Evolutionary conservation across 345 rosid species (phyloP).

Genomic region (Populus pruinosa): DNA sequence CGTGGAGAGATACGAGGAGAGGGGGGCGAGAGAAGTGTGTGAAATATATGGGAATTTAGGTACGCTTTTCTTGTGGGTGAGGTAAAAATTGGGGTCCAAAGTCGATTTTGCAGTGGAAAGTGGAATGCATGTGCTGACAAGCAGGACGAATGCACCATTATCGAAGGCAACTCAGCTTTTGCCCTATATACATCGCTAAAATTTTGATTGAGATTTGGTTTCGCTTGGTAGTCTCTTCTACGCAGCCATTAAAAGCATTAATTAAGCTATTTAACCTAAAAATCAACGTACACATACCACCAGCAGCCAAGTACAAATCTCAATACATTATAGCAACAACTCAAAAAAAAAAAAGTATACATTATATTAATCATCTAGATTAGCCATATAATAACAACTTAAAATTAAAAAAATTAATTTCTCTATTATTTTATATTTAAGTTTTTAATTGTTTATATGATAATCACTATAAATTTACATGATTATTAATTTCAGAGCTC

Average conservation of each 20-base stretch:
- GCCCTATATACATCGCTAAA: constrained; percentile 23
- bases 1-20: constrained; percentile 13
- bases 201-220: constrained; percentile 38
- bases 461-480: too few relatives aligned
- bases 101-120: constrained; percentile 86
- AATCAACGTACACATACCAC: background rate
- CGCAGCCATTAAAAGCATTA: background rate
- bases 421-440: too few relatives aligned
- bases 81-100: constrained; percentile 47
- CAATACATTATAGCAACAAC: constrained; percentile 1
- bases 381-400: too few relatives aligned
- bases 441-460: too few relatives aligned
- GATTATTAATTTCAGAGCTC: too few relatives aligned
- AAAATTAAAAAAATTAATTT: too few relatives aligned
- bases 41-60: constrained; percentile 18
- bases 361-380: too few relatives aligned
- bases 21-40: constrained; percentile 20
- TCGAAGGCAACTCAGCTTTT: constrained; percentile 80
- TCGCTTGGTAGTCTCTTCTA: constrained; percentile 51
- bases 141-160: constrained; percentile 57
- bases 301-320: background rate
- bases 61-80: constrained; percentile 29
- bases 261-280: constrained; percentile 1
- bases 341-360: background rate
- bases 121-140: constrained; percentile 95